Conservation (phyloP, 495 filamentous ascomycete species). For the Hypoxylon lenormandii region DNA sequence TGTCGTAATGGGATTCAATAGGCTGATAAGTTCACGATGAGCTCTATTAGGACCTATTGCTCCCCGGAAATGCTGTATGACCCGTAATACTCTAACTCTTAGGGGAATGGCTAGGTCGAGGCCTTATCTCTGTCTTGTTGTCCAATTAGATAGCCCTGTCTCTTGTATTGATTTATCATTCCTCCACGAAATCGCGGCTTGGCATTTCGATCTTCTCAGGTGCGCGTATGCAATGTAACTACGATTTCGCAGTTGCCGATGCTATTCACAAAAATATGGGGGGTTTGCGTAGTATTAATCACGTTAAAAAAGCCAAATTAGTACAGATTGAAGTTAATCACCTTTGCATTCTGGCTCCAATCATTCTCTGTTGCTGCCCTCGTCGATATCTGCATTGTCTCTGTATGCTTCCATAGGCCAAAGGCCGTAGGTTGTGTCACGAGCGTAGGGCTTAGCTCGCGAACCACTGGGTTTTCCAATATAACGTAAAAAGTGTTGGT, state of each 20-base stretch:
- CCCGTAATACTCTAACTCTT: slow-evolving; percentile 14
- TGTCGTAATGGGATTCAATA: slow-evolving; percentile 20
- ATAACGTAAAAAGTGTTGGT: not conserved
- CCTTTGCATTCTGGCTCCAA: no score
- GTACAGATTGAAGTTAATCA: no score
- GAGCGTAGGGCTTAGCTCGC: slow-evolving; percentile 5
- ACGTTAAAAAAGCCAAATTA: no score
- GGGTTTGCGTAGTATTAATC: no score
- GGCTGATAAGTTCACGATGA: no score
- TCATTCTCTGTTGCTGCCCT: no score
- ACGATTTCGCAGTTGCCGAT: no score
- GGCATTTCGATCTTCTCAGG: no score
- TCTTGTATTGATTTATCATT: slow-evolving; percentile 40
- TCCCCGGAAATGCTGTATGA: slow-evolving; percentile 37
- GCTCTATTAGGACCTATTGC: slow-evolving; percentile 4
- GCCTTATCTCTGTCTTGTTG: slow-evolving; percentile 36
- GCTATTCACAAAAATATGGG: no score
- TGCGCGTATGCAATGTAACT: no score
- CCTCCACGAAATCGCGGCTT: slow-evolving; percentile 43
- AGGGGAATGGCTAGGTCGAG: slow-evolving; percentile 13
- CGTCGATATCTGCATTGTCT: not conserved
- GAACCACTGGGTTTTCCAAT: not conserved
- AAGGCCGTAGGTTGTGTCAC: not conserved
- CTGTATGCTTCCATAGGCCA: not conserved
- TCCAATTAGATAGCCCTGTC: slow-evolving; percentile 31